Conservation (phyloP, 768 basidiomycete species). For the Candolleomyces eurysporus region DNA sequence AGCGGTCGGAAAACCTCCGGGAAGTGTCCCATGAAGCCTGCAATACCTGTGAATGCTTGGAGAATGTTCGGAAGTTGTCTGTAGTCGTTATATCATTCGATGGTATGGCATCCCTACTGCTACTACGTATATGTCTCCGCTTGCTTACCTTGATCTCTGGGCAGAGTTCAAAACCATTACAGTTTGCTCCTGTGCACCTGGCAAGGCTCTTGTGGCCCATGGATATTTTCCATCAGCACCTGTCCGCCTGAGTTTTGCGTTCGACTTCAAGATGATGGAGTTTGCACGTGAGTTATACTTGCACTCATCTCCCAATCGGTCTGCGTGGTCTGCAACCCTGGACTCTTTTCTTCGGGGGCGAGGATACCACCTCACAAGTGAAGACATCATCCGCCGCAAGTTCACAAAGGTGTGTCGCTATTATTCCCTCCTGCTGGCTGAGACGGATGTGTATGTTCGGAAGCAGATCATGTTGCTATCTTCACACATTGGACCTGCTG, state of each 20-base stretch:
- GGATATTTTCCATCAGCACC: conserved; percentile 29
- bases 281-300: conserved; percentile 26
- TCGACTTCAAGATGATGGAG: conserved; percentile 27
- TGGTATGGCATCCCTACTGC: not conserved
- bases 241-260: conserved; percentile 25
- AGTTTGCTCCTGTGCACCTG: not conserved
- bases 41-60: not conserved
- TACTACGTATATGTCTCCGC: not conserved
- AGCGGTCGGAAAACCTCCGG: not conserved
- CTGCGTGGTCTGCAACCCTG: conserved; percentile 25
- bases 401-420: not conserved
- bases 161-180: not conserved
- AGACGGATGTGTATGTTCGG: conserved; percentile 11
- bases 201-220: conserved; percentile 13
- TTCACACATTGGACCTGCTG: no score
- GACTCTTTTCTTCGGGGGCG: conserved; percentile 18
- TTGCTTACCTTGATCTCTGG: not conserved
- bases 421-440: not conserved
- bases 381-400: not conserved
- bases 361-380: conserved; percentile 17
- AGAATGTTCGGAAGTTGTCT: not conserved
- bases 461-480: not conserved
- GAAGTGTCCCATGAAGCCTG: not conserved
- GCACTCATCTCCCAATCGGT: conserved; percentile 22
- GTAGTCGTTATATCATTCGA: not conserved